These are phyloP conservation scores for Calocybe gambosa DNA, from an alignment of 1,284 basidiomycete genomes.

Conservation along the genomic window DNA sequence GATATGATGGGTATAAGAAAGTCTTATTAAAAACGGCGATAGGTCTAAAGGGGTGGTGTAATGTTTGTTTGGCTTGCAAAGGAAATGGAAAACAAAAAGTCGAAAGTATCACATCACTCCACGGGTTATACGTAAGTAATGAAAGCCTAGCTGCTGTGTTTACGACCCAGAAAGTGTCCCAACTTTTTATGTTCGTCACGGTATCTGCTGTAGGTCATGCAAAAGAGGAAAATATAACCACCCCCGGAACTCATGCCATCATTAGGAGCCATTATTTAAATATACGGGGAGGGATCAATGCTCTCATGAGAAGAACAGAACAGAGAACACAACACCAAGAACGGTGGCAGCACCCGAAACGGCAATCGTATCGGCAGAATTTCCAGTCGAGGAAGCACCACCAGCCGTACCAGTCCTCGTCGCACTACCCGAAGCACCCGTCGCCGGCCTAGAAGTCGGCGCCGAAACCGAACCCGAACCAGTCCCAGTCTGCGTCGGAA, in stretches of 20 bases:
- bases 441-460: neutral
- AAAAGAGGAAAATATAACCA: neutral
- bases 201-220: no score
- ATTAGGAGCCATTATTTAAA: neutral
- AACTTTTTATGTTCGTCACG: neutral
- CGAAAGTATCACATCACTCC: no score
- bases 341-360: constrained; percentile 11
- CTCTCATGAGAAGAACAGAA: constrained; percentile 14
- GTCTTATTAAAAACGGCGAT: no score
- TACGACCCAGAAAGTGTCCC: neutral
- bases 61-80: no score
- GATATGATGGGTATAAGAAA: no score
- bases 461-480: neutral
- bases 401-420: constrained; percentile 1
- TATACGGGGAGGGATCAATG: no score
- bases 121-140: no score
- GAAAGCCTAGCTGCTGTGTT: no score
- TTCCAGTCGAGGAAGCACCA: constrained; percentile 8
- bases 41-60: no score
- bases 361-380: constrained; percentile 11
- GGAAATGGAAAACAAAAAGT: no score
- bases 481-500: constrained; percentile 10
- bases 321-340: constrained; percentile 16
- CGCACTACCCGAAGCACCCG: constrained; percentile 1
- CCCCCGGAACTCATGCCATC: neutral